These are phyloP conservation scores for Colletotrichum gigasporum DNA, from an alignment of 2,329 filamentous ascomycete genomes.

Conservation along the genomic window DNA sequence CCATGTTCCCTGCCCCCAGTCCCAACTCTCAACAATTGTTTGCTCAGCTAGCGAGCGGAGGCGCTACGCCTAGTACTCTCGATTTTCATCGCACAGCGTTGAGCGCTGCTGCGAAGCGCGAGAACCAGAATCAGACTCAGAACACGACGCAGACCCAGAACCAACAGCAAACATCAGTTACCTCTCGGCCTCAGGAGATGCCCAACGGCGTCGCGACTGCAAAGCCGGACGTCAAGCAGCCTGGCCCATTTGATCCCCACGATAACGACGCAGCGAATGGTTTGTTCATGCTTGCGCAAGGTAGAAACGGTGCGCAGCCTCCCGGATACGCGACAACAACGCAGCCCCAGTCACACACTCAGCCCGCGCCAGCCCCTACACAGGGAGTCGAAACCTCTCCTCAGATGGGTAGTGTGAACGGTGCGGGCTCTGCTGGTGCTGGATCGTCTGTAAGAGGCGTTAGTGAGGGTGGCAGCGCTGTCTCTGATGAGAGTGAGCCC, in stretches of 20 bases:
- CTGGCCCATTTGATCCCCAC: conserved; percentile 83
- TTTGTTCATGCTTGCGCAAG: conserved; percentile 87
- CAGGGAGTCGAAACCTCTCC: conserved; percentile 56
- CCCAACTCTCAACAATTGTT: conserved; percentile 83
- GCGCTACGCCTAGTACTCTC: conserved; percentile 87
- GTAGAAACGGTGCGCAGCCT: conserved; percentile 67
- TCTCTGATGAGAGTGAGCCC: conserved; percentile 78
- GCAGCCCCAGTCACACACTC: conserved; percentile 59
- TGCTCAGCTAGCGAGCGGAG: conserved; percentile 80
- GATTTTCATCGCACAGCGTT: conserved; percentile 96
- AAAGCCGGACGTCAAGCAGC: conserved; percentile 61
- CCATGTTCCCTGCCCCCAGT: conserved; percentile 94
- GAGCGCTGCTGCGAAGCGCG: conserved; percentile 75
- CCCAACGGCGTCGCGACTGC: conserved; percentile 49
- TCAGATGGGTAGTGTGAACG: conserved; percentile 60
- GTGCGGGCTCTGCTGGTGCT: conserved; percentile 48
- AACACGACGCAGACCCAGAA: conserved; percentile 36
- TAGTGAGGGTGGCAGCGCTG: conserved; percentile 75
- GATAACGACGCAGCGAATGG: conserved; percentile 97
- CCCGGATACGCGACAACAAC: conserved; percentile 58
- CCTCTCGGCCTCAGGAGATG: conserved; percentile 38
- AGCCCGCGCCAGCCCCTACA: conserved; percentile 49
- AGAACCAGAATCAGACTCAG: conserved; percentile 56
- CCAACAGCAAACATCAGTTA: conserved; percentile 36
- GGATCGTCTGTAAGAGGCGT: conserved; percentile 58